Percentiles rank a stretch among this genome's conserved stretches.
phyloP scores from a whole-genome alignment of 805 yeast genomes.

The Middelhovenomyces tepae region DNA sequence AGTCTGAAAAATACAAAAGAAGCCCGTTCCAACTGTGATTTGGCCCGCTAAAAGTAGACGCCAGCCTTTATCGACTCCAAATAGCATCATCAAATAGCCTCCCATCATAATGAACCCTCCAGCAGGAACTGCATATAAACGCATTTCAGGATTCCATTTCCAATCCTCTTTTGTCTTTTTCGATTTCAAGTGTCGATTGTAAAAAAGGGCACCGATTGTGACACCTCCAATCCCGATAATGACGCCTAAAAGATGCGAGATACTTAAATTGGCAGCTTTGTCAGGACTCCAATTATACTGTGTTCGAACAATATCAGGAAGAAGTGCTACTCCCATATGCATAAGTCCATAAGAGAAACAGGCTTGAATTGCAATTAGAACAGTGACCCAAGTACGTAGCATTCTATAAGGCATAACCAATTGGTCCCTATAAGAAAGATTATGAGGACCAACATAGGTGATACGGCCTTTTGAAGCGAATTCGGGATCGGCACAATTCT shows the following conservation, averaged over 20 bases:
- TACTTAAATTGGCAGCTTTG: slow-evolving; percentile 8
- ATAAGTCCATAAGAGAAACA: slow-evolving; percentile 10
- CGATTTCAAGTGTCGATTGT: slow-evolving; percentile 6
- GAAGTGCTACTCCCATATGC: slow-evolving; percentile 11
- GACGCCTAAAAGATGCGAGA: slow-evolving; percentile 11
- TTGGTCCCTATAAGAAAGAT: no score
- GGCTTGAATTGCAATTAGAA: slow-evolving; percentile 10
- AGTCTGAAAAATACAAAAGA: slow-evolving; percentile 12
- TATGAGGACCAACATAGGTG: no score
- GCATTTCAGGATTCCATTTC: slow-evolving; percentile 11
- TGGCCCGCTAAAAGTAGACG: slow-evolving; percentile 3
- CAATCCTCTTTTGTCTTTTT: slow-evolving; percentile 3
- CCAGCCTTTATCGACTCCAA: slow-evolving; percentile 6
- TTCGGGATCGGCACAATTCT: no score
- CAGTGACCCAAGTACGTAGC: no score
- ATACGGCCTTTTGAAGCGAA: no score
- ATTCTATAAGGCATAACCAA: no score
- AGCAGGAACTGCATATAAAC: slow-evolving; percentile 11
- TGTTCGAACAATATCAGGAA: slow-evolving; percentile 7
- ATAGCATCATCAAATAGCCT: slow-evolving; percentile 10
- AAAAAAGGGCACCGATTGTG: slow-evolving; percentile 5
- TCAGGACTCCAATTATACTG: slow-evolving; percentile 9
- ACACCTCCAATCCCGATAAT: slow-evolving; percentile 9
- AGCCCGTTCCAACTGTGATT: slow-evolving; percentile 9
- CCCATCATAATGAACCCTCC: slow-evolving; percentile 11